Conservation (phyloP, 202 grass and related monocot species). For the Digitaria exilis region DNA sequence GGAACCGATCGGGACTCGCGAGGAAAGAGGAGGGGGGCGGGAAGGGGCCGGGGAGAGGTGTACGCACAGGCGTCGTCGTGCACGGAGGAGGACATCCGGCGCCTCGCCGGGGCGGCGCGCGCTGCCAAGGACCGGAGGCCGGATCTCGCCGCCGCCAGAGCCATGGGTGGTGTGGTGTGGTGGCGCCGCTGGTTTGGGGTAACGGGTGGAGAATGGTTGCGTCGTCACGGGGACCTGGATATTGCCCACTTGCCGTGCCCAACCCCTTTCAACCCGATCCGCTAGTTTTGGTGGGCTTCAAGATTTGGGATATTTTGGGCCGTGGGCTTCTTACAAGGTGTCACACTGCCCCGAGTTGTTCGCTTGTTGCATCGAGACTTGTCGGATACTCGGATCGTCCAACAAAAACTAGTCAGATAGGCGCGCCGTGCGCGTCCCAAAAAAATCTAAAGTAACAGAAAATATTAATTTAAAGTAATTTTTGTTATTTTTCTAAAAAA, state of each 20-base stretch:
- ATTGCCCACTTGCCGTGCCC: not conserved
- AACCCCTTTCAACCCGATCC: not conserved
- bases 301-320: not conserved
- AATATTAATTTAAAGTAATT: no score
- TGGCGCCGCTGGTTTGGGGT: conserved; percentile 27
- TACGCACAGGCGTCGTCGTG: conserved; percentile 83
- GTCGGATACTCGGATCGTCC: no score
- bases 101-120: conserved; percentile 37
- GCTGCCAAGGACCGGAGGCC: conserved; percentile 66
- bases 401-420: no score
- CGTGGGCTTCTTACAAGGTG: not conserved
- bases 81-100: conserved; percentile 74
- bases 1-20: not conserved
- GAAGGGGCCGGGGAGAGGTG: not conserved
- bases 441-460: no score
- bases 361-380: no score
- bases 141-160: conserved; percentile 74
- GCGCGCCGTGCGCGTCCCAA: no score
- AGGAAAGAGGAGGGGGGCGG: not conserved
- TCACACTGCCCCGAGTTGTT: no score
- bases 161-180: conserved; percentile 54
- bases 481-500: no score
- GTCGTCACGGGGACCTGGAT: conserved; percentile 27
- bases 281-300: not conserved
- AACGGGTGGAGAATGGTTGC: not conserved